These are phyloP conservation scores for Pseudogymnoascus sp. DNA, from an alignment of 2,329 filamentous ascomycete species.

Conservation along the genomic window DNA sequence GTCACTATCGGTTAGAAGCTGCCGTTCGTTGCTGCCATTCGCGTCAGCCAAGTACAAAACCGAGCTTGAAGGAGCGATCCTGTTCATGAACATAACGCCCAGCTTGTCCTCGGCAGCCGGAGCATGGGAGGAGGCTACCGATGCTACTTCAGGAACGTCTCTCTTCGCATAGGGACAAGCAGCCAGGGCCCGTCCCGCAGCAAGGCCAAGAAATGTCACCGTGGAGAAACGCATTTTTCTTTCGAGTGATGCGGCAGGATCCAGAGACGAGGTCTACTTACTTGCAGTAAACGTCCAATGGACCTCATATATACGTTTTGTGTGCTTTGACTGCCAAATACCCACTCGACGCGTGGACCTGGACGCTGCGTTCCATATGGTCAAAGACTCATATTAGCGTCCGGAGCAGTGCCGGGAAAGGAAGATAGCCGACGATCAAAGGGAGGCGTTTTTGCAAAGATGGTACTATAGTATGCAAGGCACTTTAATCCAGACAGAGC, in stretches of 20 bases:
- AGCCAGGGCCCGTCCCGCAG: background rate
- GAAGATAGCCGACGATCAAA: background rate
- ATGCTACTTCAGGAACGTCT: background rate
- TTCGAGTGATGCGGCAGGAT: background rate
- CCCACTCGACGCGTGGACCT: background rate
- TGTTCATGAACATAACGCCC: constrained; percentile 29
- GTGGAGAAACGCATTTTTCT: constrained; percentile 6
- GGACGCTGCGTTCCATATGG: background rate
- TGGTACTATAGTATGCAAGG: background rate
- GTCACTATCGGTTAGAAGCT: constrained; percentile 26
- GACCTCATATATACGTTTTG: background rate
- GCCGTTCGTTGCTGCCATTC: constrained; percentile 33
- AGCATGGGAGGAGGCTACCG: background rate
- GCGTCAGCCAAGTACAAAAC: constrained; percentile 30
- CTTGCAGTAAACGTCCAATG: background rate
- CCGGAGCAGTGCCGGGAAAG: background rate
- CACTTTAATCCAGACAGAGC: background rate
- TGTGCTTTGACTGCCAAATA: background rate
- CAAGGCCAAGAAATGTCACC: background rate
- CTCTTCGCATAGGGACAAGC: background rate
- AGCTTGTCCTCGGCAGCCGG: constrained; percentile 2
- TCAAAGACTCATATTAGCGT: background rate
- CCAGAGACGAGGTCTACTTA: background rate
- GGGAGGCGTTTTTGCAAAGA: background rate
- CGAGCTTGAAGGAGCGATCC: constrained; percentile 29